Evolutionary conservation across 148 eudicot species (phyloP).

Genomic region (Persicaria maculosa): DNA sequence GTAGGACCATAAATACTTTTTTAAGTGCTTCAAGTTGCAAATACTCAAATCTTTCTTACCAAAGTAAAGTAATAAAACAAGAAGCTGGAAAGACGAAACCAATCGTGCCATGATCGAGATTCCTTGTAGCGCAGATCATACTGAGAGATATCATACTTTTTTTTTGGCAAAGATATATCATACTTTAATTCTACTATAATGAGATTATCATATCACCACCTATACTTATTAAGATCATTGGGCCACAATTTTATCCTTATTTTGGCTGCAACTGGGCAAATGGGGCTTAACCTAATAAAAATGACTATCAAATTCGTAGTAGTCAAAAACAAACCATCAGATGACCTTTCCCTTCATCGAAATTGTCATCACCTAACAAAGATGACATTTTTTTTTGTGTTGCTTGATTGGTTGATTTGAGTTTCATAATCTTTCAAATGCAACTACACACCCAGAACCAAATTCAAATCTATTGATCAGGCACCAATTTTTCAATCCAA

Average conservation of each 20-base stretch:
- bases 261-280: conserved; percentile 1
- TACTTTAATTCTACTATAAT: neutral
- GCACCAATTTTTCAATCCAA: neutral
- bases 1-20: conserved; percentile 5
- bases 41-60: neutral
- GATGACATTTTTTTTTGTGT: too few relatives aligned
- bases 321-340: neutral
- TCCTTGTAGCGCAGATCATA: neutral
- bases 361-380: too few relatives aligned
- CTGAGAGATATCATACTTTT: neutral
- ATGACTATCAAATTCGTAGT: neutral
- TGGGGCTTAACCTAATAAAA: conserved; percentile 7
- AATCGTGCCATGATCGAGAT: neutral
- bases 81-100: neutral
- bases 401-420: too few relatives aligned
- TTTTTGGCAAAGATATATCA: neutral
- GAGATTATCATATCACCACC: neutral
- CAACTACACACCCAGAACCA: neutral
- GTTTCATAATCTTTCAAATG: too few relatives aligned
- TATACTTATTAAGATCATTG: neutral
- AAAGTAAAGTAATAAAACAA: neutral
- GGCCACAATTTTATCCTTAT: neutral
- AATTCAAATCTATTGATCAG: neutral
- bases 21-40: neutral
- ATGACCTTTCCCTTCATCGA: too few relatives aligned